phyloP scores from a whole-genome alignment of 225 moss, liverwort and hornwort genomes.

The Polytrichum formosum region DNA sequence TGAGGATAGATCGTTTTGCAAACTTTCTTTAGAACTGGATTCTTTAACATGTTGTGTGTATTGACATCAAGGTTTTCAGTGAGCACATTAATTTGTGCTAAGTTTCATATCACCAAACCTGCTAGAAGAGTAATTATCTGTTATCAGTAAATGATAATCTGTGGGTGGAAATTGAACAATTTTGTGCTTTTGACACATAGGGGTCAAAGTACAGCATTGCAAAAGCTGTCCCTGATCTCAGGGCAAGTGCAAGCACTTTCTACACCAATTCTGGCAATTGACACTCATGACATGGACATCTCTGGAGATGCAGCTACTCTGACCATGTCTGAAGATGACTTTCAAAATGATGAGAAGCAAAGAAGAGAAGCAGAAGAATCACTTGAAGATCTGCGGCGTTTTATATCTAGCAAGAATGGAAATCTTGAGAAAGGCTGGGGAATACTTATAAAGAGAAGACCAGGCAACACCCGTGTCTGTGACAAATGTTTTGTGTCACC shows the following conservation, averaged over 20 bases:
- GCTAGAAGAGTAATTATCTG: neutral
- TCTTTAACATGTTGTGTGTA: too few species aligned
- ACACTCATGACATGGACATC: constrained; percentile 15
- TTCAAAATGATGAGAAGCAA: constrained; percentile 46
- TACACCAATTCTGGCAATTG: constrained; percentile 10
- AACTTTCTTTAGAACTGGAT: too few species aligned
- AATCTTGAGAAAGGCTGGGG: constrained; percentile 75
- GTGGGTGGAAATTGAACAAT: neutral
- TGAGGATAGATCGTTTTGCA: too few species aligned
- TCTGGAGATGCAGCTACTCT: constrained; percentile 22
- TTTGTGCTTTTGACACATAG: neutral
- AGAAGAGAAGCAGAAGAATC: constrained; percentile 49
- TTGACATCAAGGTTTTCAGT: too few species aligned
- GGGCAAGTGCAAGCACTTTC: neutral
- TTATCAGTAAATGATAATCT: neutral
- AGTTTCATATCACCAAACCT: neutral
- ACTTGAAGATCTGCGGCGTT: constrained; percentile 71
- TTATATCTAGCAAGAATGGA: constrained; percentile 57
- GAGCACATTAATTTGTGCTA: too few species aligned
- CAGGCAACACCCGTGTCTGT: constrained; percentile 42
- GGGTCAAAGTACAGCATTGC: neutral
- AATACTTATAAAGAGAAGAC: constrained; percentile 58
- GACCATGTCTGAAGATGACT: constrained; percentile 20
- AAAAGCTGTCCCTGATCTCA: neutral
- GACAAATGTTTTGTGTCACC: constrained; percentile 92